Evolutionary conservation across 352 stramenopile species (phyloP), one percentile per base, ranked within the genome.

Genomic region (Globisporangium polare): DNA sequence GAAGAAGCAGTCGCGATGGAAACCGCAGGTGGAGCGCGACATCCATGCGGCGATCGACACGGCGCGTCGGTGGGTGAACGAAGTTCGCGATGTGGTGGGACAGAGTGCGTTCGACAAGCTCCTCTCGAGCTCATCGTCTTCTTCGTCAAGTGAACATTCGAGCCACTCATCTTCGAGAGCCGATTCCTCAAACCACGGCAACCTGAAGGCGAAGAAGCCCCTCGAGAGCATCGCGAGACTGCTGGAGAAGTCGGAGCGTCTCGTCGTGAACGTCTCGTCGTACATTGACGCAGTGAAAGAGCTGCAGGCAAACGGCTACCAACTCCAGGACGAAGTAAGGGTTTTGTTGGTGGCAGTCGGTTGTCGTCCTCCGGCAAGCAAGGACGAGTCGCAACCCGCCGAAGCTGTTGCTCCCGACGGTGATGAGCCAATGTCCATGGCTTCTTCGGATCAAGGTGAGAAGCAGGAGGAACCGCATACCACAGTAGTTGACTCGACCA

Each of bases 1-100:
- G 2, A 89, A 91, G 59, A 92, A 89, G 31, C 86, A 91, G 51
- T 82, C 82, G 24, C 69, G 82, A 10, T 96, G 87, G 87, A 92
- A 94, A 39, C 87, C 87, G 13, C 81, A 90, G 41, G 72, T 93
- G 53, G 87, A 96, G 58, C 75, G 80, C 31, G 81, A 92, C 53
- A 93, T 96, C 29, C 71, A 88, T 35, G 69, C 77, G 5, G 75
- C 77, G 15, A 75, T 94, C 67, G 80, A 90, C 24, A 75, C 74
- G 47, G 73, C 83, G 5, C 79, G 78, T 6, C 75, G 86, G 53
- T 96, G 87, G 87, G 74, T 94, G 5, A 77, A 84, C 50, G 82
- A 94, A 54, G 69, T 90, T 24, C 80, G 83, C 46, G 85, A 96
- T 46, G 73, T 83, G 20, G 61, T 96, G 24, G 84, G 85, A 1